Conservation (phyloP, 2,329 filamentous ascomycete genomes). For the Paracoccidioides lutzii region DNA sequence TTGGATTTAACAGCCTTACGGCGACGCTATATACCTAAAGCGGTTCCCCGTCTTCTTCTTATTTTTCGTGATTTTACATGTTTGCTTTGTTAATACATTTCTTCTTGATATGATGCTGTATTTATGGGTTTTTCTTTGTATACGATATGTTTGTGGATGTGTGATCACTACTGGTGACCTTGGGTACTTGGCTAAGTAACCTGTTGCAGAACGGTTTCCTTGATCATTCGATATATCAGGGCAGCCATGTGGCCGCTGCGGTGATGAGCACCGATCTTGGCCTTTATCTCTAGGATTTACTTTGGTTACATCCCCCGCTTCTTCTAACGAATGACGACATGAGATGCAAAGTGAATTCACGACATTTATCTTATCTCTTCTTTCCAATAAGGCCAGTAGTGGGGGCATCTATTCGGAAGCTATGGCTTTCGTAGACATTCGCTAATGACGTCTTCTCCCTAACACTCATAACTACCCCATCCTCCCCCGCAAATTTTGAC, state of each 20-base stretch:
- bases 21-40: slow-evolving; percentile 56
- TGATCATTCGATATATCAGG: not conserved
- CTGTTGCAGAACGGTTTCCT: not conserved
- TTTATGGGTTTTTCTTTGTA: not conserved
- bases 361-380: not conserved
- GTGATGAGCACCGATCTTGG: not conserved
- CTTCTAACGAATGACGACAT: not conserved
- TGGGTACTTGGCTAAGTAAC: not conserved
- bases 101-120: not conserved
- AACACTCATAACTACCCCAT: too few species aligned
- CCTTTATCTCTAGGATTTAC: not conserved
- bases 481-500: too few species aligned
- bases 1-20: slow-evolving; percentile 59
- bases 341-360: not conserved
- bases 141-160: not conserved
- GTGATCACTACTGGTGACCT: not conserved
- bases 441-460: too few species aligned
- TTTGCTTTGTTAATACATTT: not conserved
- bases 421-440: too few species aligned
- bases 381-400: too few species aligned
- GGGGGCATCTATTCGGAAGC: too few species aligned
- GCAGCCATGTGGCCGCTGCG: not conserved
- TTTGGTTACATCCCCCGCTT: not conserved
- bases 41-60: not conserved
- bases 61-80: not conserved